A percentile compares a stretch with the other conserved stretches of the same genome.
Evolutionary conservation across 2,329 filamentous ascomycete species (phyloP).

Genomic region (Verticillium zaregamsianum): DNA sequence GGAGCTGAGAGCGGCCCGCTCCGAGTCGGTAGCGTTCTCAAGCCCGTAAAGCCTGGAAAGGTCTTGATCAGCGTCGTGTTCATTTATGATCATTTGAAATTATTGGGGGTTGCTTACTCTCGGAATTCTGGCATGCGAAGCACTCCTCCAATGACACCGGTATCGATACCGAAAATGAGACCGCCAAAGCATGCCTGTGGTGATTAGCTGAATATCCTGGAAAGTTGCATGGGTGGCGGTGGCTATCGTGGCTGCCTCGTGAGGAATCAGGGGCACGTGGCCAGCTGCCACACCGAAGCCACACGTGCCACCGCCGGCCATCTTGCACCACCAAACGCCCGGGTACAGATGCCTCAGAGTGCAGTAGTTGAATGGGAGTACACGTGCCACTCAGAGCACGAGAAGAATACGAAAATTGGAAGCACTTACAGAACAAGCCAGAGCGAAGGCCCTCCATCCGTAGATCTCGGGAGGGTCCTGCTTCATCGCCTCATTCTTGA

Average conservation of each 20-base stretch:
- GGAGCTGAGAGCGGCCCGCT: conserved; percentile 11
- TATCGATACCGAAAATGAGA: conserved; percentile 19
- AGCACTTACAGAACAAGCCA: conserved; percentile 6
- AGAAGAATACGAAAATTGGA: background rate
- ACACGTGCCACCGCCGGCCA: too few relatives aligned
- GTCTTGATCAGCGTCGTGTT: background rate
- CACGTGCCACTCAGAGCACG: background rate
- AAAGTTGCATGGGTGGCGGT: too few relatives aligned
- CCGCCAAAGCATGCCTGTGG: conserved; percentile 9
- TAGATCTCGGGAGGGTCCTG: conserved; percentile 12
- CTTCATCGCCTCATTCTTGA: conserved; percentile 13
- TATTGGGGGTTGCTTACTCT: conserved; percentile 1
- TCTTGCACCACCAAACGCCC: too few relatives aligned
- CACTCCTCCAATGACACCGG: conserved; percentile 21
- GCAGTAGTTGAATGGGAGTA: too few relatives aligned
- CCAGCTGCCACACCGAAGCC: too few relatives aligned
- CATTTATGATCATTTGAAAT: background rate
- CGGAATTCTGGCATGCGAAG: conserved; percentile 18
- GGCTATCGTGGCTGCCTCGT: too few relatives aligned
- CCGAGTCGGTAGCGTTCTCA: conserved; percentile 7
- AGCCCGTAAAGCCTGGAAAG: background rate
- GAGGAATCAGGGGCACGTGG: too few relatives aligned
- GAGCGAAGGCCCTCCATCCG: conserved; percentile 10
- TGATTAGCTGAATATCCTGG: background rate
- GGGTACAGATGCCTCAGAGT: too few relatives aligned